A percentile compares a stretch with the other conserved stretches of the same genome.
These are phyloP conservation scores for Clausena lansium DNA, from an alignment of 345 rosid genomes.

Conservation along the genomic window DNA sequence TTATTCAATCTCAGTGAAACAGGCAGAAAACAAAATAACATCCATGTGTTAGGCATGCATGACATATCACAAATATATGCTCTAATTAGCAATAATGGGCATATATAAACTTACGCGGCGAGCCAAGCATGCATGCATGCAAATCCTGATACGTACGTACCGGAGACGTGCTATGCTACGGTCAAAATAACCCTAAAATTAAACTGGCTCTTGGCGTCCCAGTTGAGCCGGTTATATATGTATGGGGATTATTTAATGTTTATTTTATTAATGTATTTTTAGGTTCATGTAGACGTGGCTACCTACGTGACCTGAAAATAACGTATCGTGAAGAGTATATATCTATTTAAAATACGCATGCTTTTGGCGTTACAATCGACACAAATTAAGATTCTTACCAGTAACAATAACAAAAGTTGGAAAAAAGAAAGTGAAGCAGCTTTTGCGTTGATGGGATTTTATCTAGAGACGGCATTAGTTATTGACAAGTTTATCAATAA, in stretches of 20 bases:
- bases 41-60: too few relatives aligned
- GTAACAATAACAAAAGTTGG: neutral
- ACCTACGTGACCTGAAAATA: slow-evolving; percentile 5
- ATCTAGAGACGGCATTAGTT: slow-evolving; percentile 12
- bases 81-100: neutral
- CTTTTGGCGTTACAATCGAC: slow-evolving; percentile 8
- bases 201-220: slow-evolving; percentile 29
- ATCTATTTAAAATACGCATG: neutral
- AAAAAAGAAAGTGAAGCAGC: slow-evolving; percentile 6
- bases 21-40: too few relatives aligned
- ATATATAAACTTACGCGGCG: neutral
- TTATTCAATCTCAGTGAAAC: too few relatives aligned
- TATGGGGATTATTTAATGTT: neutral
- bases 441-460: neutral
- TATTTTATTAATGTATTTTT: neutral
- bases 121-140: slow-evolving; percentile 14
- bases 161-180: neutral
- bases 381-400: slow-evolving; percentile 31
- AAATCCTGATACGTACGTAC: neutral
- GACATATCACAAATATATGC: neutral
- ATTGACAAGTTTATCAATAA: neutral
- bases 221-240: slow-evolving; percentile 10
- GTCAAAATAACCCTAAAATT: neutral
- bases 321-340: slow-evolving; percentile 1
- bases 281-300: neutral